These are phyloP conservation scores for Cantharellus anzutake DNA, from an alignment of 768 basidiomycete species.

Conservation along the genomic window DNA sequence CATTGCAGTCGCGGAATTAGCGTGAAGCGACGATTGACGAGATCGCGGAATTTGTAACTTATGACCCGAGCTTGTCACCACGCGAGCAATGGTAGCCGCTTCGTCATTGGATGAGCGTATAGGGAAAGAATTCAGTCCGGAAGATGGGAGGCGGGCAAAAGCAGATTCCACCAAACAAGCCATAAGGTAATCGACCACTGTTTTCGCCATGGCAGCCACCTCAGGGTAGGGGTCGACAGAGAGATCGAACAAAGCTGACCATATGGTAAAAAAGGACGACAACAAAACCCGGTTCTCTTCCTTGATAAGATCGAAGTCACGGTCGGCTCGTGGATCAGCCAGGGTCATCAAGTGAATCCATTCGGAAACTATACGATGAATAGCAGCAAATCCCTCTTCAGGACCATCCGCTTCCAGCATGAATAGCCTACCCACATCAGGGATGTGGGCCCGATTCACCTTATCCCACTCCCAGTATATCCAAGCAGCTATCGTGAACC, in stretches of 20 bases:
- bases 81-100: not conserved
- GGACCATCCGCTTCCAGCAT: constrained; percentile 6
- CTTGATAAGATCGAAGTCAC: constrained; percentile 27
- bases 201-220: constrained; percentile 78
- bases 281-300: constrained; percentile 69
- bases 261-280: constrained; percentile 90
- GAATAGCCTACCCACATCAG: not conserved
- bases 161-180: constrained; percentile 80
- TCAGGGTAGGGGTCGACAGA: constrained; percentile 87
- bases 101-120: constrained; percentile 7
- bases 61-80: not conserved
- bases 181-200: constrained; percentile 81
- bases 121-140: constrained; percentile 34
- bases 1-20: not conserved
- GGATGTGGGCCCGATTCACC: not conserved
- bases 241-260: constrained; percentile 70
- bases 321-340: constrained; percentile 20
- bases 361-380: constrained; percentile 48
- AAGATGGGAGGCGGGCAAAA: constrained; percentile 52
- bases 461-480: constrained; percentile 81
- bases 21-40: not conserved
- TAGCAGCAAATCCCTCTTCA: constrained; percentile 2
- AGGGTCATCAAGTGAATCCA: constrained; percentile 41
- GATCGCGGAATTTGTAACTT: not conserved
- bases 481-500: constrained; percentile 94